These are phyloP conservation scores for Boechera stricta DNA, from an alignment of 345 rosid genomes.

Conservation along the genomic window DNA sequence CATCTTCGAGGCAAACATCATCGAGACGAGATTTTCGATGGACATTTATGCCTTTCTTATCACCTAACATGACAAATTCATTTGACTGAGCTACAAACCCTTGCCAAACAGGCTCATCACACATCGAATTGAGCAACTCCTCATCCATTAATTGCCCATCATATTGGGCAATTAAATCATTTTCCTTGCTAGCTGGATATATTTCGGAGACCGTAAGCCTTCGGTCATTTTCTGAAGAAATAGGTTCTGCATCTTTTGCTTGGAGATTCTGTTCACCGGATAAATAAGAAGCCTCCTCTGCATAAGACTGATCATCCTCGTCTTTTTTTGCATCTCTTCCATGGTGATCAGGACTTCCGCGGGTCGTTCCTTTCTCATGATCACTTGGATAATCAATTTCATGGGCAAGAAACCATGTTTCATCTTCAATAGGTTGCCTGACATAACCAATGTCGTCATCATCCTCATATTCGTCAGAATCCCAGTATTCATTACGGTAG, in stretches of 20 bases:
- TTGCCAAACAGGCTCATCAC: slow-evolving; percentile 91
- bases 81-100: slow-evolving; percentile 92
- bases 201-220: slow-evolving; percentile 70
- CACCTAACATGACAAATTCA: slow-evolving; percentile 72
- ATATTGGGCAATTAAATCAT: slow-evolving; percentile 73
- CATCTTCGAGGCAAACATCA: slow-evolving; percentile 78
- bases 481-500: slow-evolving; percentile 96
- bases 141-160: slow-evolving; percentile 91
- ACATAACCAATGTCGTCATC: slow-evolving; percentile 97
- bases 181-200: slow-evolving; percentile 61
- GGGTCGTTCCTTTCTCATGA: slow-evolving; percentile 79
- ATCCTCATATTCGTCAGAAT: slow-evolving; percentile 97
- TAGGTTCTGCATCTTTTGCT: slow-evolving; percentile 66
- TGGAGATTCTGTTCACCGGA: slow-evolving; percentile 87
- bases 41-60: slow-evolving; percentile 57
- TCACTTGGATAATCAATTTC: slow-evolving; percentile 99
- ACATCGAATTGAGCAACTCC: slow-evolving; percentile 78
- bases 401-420: slow-evolving; percentile 98
- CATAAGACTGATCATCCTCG: slow-evolving; percentile 90
- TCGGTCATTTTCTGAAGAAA: slow-evolving; percentile 75
- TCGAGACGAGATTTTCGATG: slow-evolving; percentile 63
- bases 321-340: slow-evolving; percentile 76
- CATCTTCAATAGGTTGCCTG: slow-evolving; percentile 99
- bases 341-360: slow-evolving; percentile 81
- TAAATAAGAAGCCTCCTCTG: slow-evolving; percentile 93